These are phyloP conservation scores for Hirsutella rhossiliensis DNA, from an alignment of 2,329 filamentous ascomycete genomes.

Conservation along the genomic window DNA sequence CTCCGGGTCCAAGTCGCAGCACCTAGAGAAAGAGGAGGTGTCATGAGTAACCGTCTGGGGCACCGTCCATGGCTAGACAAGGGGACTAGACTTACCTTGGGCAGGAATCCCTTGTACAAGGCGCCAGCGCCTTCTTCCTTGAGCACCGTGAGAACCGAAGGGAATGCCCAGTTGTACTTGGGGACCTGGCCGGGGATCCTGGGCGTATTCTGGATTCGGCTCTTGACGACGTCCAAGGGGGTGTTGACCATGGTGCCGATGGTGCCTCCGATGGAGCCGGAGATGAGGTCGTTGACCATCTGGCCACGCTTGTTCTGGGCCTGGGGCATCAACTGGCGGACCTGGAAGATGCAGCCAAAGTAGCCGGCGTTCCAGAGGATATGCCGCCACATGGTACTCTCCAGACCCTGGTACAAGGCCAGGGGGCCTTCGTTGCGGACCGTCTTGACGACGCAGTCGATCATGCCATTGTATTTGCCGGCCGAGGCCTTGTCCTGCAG, in stretches of 20 bases:
- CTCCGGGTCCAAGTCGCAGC: conserved; percentile 40
- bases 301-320: conserved; percentile 70
- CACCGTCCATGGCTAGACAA: conserved; percentile 14
- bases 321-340: conserved; percentile 70
- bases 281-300: conserved; percentile 77
- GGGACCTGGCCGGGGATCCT: conserved; percentile 68
- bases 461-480: conserved; percentile 71
- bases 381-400: conserved; percentile 95
- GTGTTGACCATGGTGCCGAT: conserved; percentile 86
- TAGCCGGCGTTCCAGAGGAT: conserved; percentile 84
- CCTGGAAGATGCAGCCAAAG: conserved; percentile 98
- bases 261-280: conserved; percentile 80
- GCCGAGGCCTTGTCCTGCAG: conserved; percentile 92
- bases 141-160: conserved; percentile 72
- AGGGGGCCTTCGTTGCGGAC: conserved; percentile 72
- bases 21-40: conserved; percentile 14
- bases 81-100: conserved; percentile 64
- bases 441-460: conserved; percentile 73
- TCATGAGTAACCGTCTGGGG: conserved; percentile 2
- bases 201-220: conserved; percentile 86
- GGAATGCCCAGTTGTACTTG: conserved; percentile 99
- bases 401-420: conserved; percentile 90
- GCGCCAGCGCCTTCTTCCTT: conserved; percentile 87
- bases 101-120: conserved; percentile 94
- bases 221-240: conserved; percentile 95